These are phyloP conservation scores for Tarenaya hassleriana DNA, from an alignment of 345 rosid species.

Conservation along the genomic window DNA sequence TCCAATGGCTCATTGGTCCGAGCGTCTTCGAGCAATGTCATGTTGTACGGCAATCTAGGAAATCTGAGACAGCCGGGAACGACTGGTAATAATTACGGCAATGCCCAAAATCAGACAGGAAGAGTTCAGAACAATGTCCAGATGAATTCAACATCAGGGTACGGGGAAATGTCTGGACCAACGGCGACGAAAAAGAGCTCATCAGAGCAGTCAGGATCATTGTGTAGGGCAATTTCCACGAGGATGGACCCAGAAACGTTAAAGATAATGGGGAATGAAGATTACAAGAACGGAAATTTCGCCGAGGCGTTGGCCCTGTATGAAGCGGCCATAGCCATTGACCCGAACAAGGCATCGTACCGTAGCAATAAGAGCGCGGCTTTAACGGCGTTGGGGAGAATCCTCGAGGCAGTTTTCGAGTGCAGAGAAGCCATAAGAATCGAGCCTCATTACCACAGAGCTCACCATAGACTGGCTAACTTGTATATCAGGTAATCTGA, in stretches of 20 bases:
- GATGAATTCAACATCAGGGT: slow-evolving; percentile 29
- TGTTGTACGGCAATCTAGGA: slow-evolving; percentile 70
- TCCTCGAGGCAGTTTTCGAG: slow-evolving; percentile 81
- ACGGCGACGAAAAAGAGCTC: slow-evolving; percentile 14
- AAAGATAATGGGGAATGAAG: slow-evolving; percentile 96
- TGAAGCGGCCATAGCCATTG: slow-evolving; percentile 83
- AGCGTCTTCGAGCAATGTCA: slow-evolving; percentile 81
- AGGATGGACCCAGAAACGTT: slow-evolving; percentile 93
- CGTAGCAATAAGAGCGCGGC: slow-evolving; percentile 90
- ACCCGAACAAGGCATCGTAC: slow-evolving; percentile 75
- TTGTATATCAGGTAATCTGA: slow-evolving; percentile 57
- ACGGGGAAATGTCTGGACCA: slow-evolving; percentile 23
- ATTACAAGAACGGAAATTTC: slow-evolving; percentile 79
- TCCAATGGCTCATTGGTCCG: slow-evolving; percentile 48
- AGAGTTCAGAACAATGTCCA: no score
- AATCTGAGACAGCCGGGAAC: slow-evolving; percentile 60
- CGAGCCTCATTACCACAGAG: slow-evolving; percentile 83
- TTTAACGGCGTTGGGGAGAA: slow-evolving; percentile 64
- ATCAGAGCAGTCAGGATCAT: slow-evolving; percentile 38
- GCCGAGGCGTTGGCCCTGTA: slow-evolving; percentile 78
- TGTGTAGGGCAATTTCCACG: slow-evolving; percentile 79
- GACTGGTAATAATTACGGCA: no score
- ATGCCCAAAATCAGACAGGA: no score
- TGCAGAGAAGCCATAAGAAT: slow-evolving; percentile 83
- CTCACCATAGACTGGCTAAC: slow-evolving; percentile 80